Base-by-base conservation (phyloP, 805 yeast species). In the Lipomyces yamadae region DNA sequence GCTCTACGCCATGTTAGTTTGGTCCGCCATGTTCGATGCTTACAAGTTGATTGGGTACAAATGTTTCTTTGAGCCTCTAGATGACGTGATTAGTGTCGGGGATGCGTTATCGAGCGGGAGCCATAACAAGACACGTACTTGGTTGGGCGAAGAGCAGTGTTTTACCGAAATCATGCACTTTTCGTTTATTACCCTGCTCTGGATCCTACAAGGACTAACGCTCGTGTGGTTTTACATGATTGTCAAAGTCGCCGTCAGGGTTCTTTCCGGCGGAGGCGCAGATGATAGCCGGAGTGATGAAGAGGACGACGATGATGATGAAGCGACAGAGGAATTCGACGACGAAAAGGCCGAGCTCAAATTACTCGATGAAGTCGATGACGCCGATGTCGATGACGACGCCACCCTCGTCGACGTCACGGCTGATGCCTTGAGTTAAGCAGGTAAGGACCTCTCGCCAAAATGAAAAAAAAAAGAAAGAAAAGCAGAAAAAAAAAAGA, bases 251-350 rank as follows among this genome's bases (percentile, higher is more conserved):
- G 91, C 90, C 10, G 76, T 82, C 63, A 87, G 84, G 75, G 94
- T 92, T 32, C 69, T 91, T 33, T 80, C 83, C 7, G 97, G 97
- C 3, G 81, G 78, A 30, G 86, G 86, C 45, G 97, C 97, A 1
- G 96, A 91, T 72, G 97, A 92, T 76, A 88, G 89, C 39, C 85
- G 97, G 78, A 88, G 94, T 75, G 97, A 91, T 72, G 88, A 83
- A 64, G 96, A 90, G 63, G 91, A 87, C 61, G 81, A 73, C 45
- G 71, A 72, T 3, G 72, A 72, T 18, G 74, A 62, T n/a, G 15
- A 48, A 1, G 53, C 61, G 13, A 60, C 34, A 18, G 64, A 60
- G 11, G 39, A 11, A 13, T 34, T 37, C 15, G 63, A 58, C 15
- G 61, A 59, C 24, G 37, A 39, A 15, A 66, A 61, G 11, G 50